Conservation (phyloP, 2,329 filamentous ascomycete species). For the Daldinia sp. region DNA sequence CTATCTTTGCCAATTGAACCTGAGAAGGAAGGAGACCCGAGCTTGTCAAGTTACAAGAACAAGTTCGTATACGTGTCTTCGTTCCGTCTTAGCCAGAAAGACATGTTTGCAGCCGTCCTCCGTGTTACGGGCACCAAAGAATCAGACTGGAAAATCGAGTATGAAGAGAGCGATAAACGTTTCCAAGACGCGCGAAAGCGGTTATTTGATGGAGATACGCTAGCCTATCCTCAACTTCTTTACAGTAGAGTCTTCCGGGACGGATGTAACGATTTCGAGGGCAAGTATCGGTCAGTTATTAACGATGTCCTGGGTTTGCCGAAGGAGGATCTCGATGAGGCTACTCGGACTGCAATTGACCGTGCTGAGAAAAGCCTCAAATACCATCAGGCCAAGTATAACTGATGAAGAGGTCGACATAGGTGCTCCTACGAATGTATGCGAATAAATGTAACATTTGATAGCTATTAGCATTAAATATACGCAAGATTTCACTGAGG, state of each 20-base stretch:
- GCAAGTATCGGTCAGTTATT: constrained; percentile 52
- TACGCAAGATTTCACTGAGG: background rate
- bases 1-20: constrained; percentile 60
- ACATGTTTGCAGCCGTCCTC: constrained; percentile 73
- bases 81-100: constrained; percentile 70
- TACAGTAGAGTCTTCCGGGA: constrained; percentile 66
- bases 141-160: constrained; percentile 69
- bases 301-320: constrained; percentile 70
- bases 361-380: constrained; percentile 40
- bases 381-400: constrained; percentile 39
- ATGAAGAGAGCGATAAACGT: constrained; percentile 61
- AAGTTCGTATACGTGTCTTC: constrained; percentile 64
- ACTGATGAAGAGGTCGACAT: background rate
- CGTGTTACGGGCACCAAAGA: constrained; percentile 69
- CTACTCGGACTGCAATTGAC: constrained; percentile 62
- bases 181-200: constrained; percentile 60
- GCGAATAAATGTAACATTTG: background rate
- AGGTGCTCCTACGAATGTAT: background rate
- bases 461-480: background rate
- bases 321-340: constrained; percentile 69
- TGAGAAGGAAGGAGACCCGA: constrained; percentile 53
- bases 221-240: constrained; percentile 63
- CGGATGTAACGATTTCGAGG: constrained; percentile 57
- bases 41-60: constrained; percentile 62
- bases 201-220: constrained; percentile 57